Percentiles rank a stretch among this genome's conserved stretches.
Evolutionary conservation across 441 rosid genomes (phyloP).

Genomic region (Codiaeum variegatum): DNA sequence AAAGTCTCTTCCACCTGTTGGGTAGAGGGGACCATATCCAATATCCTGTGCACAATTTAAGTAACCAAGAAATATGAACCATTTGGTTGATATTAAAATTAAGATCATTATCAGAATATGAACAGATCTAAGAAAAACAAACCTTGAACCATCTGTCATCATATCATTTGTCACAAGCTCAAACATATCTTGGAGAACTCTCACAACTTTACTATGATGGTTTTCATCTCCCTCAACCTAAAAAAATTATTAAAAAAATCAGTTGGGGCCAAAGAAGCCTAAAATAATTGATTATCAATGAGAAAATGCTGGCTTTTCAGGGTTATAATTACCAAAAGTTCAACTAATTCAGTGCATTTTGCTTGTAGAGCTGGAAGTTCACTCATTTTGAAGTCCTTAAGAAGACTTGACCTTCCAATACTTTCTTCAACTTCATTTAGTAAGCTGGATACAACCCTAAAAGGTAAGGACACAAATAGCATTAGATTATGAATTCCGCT

Average conservation of each 20-base stretch:
- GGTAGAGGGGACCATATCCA: conserved; percentile 28
- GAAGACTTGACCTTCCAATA: conserved; percentile 60
- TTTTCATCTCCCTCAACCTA: conserved; percentile 66
- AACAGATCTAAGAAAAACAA: conserved; percentile 25
- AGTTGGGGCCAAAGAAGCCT: not conserved
- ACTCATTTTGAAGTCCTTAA: conserved; percentile 73
- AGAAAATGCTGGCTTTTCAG: conserved; percentile 19
- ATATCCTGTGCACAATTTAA: conserved; percentile 44
- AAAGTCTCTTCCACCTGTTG: conserved; percentile 37
- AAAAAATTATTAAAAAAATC: conserved; percentile 23
- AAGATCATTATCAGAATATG: not conserved
- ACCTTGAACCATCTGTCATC: conserved; percentile 84
- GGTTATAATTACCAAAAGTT: conserved; percentile 69
- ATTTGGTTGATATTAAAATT: conserved; percentile 16
- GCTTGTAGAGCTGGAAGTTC: conserved; percentile 64
- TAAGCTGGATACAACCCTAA: conserved; percentile 60
- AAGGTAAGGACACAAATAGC: conserved; percentile 17
- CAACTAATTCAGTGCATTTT: conserved; percentile 65
- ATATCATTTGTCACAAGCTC: conserved; percentile 83
- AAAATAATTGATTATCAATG: conserved; percentile 7
- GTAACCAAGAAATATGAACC: conserved; percentile 16
- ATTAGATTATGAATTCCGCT: conserved; percentile 3
- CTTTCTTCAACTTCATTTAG: conserved; percentile 72
- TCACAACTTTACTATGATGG: conserved; percentile 56
- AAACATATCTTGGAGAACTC: conserved; percentile 90